These are phyloP conservation scores for Tilletiopsis washingtonensis DNA, from an alignment of 1,284 basidiomycete genomes.

Conservation along the genomic window DNA sequence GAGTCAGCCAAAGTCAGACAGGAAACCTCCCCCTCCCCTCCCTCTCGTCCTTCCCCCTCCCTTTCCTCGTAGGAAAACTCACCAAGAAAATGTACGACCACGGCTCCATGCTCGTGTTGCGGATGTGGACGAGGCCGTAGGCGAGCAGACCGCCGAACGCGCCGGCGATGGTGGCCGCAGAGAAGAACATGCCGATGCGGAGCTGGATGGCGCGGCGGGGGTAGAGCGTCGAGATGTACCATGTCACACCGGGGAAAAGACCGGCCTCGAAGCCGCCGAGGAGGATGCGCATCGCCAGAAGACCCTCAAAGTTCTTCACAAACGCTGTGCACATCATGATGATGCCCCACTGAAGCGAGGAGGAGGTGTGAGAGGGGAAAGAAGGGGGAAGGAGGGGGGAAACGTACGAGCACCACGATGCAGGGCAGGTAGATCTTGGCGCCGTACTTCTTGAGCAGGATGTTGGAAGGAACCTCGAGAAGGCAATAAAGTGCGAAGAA, in stretches of 20 bases:
- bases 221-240: slow-evolving; percentile 24
- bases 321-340: slow-evolving; percentile 50
- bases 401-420: slow-evolving; percentile 7
- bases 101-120: slow-evolving; percentile 11
- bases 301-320: too few relatives aligned
- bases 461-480: slow-evolving; percentile 64
- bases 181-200: slow-evolving; percentile 31
- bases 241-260: slow-evolving; percentile 28
- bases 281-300: slow-evolving; percentile 47
- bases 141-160: slow-evolving; percentile 51
- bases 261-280: slow-evolving; percentile 44
- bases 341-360: slow-evolving; percentile 43
- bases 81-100: slow-evolving; percentile 48
- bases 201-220: slow-evolving; percentile 26
- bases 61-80: too few relatives aligned
- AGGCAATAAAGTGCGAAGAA: slow-evolving; percentile 58
- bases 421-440: slow-evolving; percentile 47
- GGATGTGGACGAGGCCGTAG: slow-evolving; percentile 38
- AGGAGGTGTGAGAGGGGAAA: slow-evolving; percentile 37
- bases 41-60: too few relatives aligned
- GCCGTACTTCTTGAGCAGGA: slow-evolving; percentile 52
- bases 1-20: too few relatives aligned
- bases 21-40: too few relatives aligned
- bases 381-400: too few relatives aligned
- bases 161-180: slow-evolving; percentile 49